Evolutionary conservation across 768 basidiomycete species (phyloP), one percentile per base, ranked within the genome.

Genomic region (Mycena amicta): DNA sequence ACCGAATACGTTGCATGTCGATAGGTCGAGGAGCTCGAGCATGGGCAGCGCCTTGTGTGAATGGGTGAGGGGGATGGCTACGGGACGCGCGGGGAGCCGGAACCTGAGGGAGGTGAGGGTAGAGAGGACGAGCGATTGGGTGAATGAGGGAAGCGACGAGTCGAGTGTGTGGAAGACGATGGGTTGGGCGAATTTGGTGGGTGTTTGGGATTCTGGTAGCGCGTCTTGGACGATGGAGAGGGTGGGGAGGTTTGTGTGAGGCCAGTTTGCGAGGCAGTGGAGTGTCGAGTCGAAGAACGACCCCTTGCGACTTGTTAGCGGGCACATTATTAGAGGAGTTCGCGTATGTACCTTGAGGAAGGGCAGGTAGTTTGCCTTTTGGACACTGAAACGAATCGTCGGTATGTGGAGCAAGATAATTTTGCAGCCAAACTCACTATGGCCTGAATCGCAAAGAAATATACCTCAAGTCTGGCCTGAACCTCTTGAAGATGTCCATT

Each of bases 251-350:
- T 59, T 39, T 3, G 68, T 65, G 16, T 71, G 62, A 3, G 87
- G 85, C 89, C 92, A 93, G 27, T 72, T 74, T 3, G 88, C 80
- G 50, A 96, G 74, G 4, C 81, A 80, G 20, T 76, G 69, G 3
- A 95, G 75, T 0, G 83, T 78, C 2, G 84, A 86, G 68, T 96
- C 93, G 64, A 93, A 95, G 71, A 95, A 95, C 39, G 86, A 83
- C 23, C 93, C 93, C 86, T 87, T 50, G 18, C 27, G 41, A 33
- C 27, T n/a, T 50, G 31, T 26, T 45, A 49, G 56, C 28, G 53
- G 59, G 18, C 53, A 28, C 13, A n/a, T 6, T 43, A 39, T 13
- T 30, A 20, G 39, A 18, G 12, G 18, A 55, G 23, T 47, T 31
- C 6, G 31, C 28, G 46, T 22, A 26, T 37, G 66, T 51, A 84